Evolutionary conservation across 441 rosid species (phyloP).

Genomic region (Caryocar brasiliense): DNA sequence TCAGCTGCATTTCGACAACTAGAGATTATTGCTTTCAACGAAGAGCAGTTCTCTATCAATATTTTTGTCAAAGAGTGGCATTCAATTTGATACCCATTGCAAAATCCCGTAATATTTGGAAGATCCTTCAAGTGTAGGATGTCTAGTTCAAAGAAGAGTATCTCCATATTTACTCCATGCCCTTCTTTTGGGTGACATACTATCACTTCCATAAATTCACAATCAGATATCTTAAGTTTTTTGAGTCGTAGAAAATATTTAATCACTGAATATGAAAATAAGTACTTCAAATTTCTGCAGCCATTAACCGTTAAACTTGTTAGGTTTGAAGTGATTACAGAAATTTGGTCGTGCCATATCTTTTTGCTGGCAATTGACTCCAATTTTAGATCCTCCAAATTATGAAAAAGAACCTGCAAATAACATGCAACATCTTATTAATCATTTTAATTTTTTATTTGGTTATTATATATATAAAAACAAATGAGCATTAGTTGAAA

Average conservation of each 20-base stretch:
- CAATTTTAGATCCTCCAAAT: background rate
- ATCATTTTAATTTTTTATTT: too few relatives aligned
- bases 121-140: background rate
- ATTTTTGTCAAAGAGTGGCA: slow-evolving; percentile 1
- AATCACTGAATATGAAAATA: slow-evolving; percentile 4
- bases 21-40: background rate
- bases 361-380: background rate
- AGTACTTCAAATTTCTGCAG: slow-evolving; percentile 1
- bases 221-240: background rate
- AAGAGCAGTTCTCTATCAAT: background rate
- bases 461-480: too few relatives aligned
- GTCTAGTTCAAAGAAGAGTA: background rate
- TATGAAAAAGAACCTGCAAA: slow-evolving; percentile 10
- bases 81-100: background rate
- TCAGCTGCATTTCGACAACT: too few relatives aligned
- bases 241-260: slow-evolving; percentile 7
- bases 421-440: background rate
- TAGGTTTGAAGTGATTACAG: background rate
- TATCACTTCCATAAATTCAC: background rate
- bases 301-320: background rate
- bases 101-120: background rate
- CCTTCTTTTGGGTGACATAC: background rate
- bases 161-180: background rate
- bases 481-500: too few relatives aligned
- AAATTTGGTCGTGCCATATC: background rate